These are phyloP conservation scores for Candida arabinofermentans DNA, from an alignment of 805 yeast species.

Conservation along the genomic window DNA sequence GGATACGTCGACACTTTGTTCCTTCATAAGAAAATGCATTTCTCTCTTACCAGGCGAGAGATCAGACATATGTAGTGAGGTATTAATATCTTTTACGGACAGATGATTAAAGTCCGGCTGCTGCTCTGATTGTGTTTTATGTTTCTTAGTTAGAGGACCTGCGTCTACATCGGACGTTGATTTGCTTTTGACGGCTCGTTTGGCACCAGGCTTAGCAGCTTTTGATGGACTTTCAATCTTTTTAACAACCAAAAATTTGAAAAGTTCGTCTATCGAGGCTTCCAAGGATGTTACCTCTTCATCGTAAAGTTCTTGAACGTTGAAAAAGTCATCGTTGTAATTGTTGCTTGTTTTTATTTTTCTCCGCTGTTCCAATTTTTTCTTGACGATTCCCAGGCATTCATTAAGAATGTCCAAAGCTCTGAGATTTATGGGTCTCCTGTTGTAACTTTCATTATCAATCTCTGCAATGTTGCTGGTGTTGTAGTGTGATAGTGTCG, in stretches of 20 bases:
- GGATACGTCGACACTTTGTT: not conserved
- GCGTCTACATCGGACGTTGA: no score
- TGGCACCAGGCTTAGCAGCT: no score
- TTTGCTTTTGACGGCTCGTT: no score
- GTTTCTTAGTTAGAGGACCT: slow-evolving; percentile 14
- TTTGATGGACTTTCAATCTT: no score
- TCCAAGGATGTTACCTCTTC: slow-evolving; percentile 9
- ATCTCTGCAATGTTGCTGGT: slow-evolving; percentile 22
- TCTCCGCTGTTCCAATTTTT: not conserved
- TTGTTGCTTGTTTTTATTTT: not conserved
- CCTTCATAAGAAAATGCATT: not conserved
- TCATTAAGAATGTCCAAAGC: slow-evolving; percentile 29
- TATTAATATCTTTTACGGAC: not conserved
- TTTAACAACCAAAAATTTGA: slow-evolving; percentile 4
- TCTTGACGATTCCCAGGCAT: not conserved
- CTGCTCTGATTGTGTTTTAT: not conserved
- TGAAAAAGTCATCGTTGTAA: slow-evolving; percentile 27
- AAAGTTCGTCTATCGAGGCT: slow-evolving; percentile 13
- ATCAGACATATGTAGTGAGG: not conserved
- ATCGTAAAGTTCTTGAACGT: slow-evolving; percentile 13
- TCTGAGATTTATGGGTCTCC: slow-evolving; percentile 29
- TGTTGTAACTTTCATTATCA: slow-evolving; percentile 24
- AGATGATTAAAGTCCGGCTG: not conserved
- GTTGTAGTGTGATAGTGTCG: slow-evolving; percentile 29
- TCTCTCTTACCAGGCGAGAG: not conserved